Conservation (phyloP, 495 filamentous ascomycete genomes). For the Xylaria scruposa region DNA sequence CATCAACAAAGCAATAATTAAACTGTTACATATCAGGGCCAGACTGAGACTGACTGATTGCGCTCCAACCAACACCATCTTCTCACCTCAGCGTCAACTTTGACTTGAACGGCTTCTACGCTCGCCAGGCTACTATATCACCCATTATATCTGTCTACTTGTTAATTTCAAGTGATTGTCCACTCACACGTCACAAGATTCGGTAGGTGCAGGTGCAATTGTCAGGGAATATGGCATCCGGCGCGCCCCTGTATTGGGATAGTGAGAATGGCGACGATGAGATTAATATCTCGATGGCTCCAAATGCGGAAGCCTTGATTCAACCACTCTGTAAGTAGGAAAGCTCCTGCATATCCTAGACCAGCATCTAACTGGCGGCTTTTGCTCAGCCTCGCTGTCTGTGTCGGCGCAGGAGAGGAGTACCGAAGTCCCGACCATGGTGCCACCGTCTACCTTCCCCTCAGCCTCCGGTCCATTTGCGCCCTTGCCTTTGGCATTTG, state of each 20-base stretch:
- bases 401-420: neutral
- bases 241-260: slow-evolving; percentile 1
- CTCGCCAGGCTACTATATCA: neutral
- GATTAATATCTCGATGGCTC: slow-evolving; percentile 3
- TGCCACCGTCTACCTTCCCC: neutral
- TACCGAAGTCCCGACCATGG: neutral
- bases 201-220: neutral
- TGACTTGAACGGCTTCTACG: neutral
- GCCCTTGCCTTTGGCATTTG: slow-evolving; percentile 31
- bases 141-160: neutral
- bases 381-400: neutral
- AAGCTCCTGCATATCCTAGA: neutral
- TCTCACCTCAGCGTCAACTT: neutral
- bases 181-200: neutral
- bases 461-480: neutral
- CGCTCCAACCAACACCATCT: neutral
- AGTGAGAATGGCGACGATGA: slow-evolving; percentile 8
- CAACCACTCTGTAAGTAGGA: neutral
- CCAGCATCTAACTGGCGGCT: neutral
- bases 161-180: neutral
- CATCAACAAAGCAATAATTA: neutral
- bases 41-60: neutral
- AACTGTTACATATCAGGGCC: neutral
- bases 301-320: neutral
- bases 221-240: neutral